Base-by-base conservation (phyloP, 2,329 filamentous ascomycete genomes). In the Exophiala alcalophila region DNA sequence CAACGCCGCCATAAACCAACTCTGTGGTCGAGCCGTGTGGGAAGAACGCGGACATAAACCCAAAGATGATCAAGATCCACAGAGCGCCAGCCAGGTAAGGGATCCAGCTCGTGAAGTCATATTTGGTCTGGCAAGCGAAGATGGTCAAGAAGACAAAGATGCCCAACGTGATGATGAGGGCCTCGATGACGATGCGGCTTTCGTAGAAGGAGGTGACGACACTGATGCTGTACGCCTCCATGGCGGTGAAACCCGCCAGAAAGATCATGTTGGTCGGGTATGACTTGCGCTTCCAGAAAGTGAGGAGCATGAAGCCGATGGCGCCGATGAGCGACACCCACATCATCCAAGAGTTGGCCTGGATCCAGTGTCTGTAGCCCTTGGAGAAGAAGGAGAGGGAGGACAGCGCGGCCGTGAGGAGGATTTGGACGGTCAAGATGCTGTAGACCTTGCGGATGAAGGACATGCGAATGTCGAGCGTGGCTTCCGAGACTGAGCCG, bases 401-500 rank as follows among this genome's bases (percentile, higher is more conserved):
- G 70, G 85, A 89, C 55, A 97, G 75, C 50, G 78, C 76, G 25
- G 83, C 84, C 5, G 92, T 98, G 44, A 84, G 80, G 61, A 97
- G 73, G 40, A 98, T 81, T 66, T 98, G 92, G 37, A 88, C 81
- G n/a, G 92, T 94, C 70, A 98, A 76, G 67, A 98, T 98, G 46
- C 89, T 84, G 71, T 98, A 98, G 62, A 98, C 92, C 74, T 97
- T 97, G 68, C 90, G 84, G 58, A 95, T 77, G 67, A 96, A 98
- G 68, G 92, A 86, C 81, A 96, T 94, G 57, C 91, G 86, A 63
- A 98, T 95, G 60, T 94, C 89, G 61, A 97, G 75, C 14, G 90
- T 94, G 32, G 87, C 91, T 72, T 97, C 92, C 55, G 90, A 84
- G 47, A 97, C 90, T 12, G 84, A 88, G 50, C 89, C 90, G 57